Percentiles rank a stretch among this genome's conserved stretches.
Evolutionary conservation across 2,329 filamentous ascomycete species (phyloP).

Genomic region (Lasiodiplodia citricola): DNA sequence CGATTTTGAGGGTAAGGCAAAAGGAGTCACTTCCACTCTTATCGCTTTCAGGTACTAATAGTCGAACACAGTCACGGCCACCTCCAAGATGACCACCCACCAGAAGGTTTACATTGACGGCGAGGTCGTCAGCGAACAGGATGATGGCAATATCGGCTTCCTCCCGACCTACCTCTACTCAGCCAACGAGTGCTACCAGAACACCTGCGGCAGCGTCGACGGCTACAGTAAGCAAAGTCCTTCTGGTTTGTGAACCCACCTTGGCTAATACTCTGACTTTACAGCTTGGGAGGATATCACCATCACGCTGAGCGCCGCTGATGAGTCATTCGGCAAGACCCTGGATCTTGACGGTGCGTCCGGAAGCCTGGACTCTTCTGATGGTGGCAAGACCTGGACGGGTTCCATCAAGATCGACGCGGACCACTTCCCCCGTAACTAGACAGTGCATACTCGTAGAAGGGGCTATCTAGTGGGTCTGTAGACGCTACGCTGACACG

Average conservation of each 20-base stretch:
- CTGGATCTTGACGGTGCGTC: background rate
- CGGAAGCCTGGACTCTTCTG: background rate
- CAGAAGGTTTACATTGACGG: slow-evolving; percentile 15
- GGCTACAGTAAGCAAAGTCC: slow-evolving; percentile 9
- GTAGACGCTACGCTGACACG: no score
- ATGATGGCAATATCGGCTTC: background rate
- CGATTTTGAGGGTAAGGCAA: background rate
- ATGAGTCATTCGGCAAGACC: slow-evolving; percentile 17
- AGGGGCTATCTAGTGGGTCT: no score
- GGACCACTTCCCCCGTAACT: slow-evolving; percentile 3
- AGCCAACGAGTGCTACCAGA: slow-evolving; percentile 25
- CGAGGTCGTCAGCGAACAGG: slow-evolving; percentile 14
- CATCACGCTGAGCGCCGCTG: slow-evolving; percentile 19
- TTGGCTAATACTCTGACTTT: background rate
- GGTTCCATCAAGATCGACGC: slow-evolving; percentile 24
- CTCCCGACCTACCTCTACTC: slow-evolving; percentile 32
- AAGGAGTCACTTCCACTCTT: no score
- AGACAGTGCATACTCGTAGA: no score
- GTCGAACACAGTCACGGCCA: background rate
- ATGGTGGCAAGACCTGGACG: slow-evolving; percentile 29
- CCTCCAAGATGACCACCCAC: background rate
- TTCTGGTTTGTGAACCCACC: rapidly evolving
- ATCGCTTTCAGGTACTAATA: background rate
- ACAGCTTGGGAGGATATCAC: slow-evolving; percentile 23
- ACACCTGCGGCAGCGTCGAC: slow-evolving; percentile 19